phyloP scores from a whole-genome alignment of 805 yeast genomes.

The Wickerhamomyces subpelliculosus region DNA sequence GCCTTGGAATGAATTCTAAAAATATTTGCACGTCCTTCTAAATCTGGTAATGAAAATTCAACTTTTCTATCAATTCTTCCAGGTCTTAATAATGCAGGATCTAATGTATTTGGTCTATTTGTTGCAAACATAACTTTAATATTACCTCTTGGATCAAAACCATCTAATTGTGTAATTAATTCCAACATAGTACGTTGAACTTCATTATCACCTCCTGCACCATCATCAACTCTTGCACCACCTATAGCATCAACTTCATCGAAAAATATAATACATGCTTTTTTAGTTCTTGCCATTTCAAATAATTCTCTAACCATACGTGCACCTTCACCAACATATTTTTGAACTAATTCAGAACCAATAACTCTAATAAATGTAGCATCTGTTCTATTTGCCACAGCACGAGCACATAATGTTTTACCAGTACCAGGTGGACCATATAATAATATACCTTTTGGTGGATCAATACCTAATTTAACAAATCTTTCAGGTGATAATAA shows the following conservation, averaged over 20 bases:
- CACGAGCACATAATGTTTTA: slow-evolving; percentile 96
- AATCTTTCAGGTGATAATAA: slow-evolving; percentile 92
- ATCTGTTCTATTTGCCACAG: slow-evolving; percentile 98
- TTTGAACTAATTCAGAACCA: slow-evolving; percentile 97
- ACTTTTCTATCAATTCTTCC: slow-evolving; percentile 99
- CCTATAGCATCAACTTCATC: slow-evolving; percentile 99
- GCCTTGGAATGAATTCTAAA: slow-evolving; percentile 96
- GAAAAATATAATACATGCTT: slow-evolving; percentile 95
- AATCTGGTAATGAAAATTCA: slow-evolving; percentile 91
- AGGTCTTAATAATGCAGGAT: slow-evolving; percentile 95
- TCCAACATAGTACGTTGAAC: slow-evolving; percentile 99
- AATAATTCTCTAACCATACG: slow-evolving; percentile 98
- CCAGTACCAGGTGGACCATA: slow-evolving; percentile 99
- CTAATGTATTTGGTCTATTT: slow-evolving; percentile 95
- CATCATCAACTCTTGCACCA: slow-evolving; percentile 99
- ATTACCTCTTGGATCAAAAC: slow-evolving; percentile 97
- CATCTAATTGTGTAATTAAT: slow-evolving; percentile 94
- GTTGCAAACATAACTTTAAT: slow-evolving; percentile 99
- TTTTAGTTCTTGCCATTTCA: slow-evolving; percentile 98
- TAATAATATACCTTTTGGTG: slow-evolving; percentile 94
- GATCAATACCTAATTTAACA: slow-evolving; percentile 95
- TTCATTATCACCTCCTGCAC: slow-evolving; percentile 99
- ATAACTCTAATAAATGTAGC: slow-evolving; percentile 97
- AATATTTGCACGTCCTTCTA: slow-evolving; percentile 97
- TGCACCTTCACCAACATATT: slow-evolving; percentile 99